Base-by-base conservation (phyloP, 2,329 filamentous ascomycete genomes). In the Penicillium frequentans region DNA sequence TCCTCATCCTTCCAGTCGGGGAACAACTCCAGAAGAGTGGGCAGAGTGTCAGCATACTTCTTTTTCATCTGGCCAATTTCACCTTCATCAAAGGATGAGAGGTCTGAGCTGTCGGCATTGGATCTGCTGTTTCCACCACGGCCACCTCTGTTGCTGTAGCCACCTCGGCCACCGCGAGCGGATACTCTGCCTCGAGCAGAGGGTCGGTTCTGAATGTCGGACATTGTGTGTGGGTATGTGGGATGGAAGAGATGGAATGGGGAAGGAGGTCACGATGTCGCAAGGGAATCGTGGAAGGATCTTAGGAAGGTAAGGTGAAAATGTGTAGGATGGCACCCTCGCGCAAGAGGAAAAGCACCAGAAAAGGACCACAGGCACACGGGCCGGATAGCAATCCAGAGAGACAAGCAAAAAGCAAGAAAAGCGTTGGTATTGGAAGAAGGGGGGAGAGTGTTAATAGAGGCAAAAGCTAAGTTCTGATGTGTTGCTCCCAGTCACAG, bases 1-100 rank as follows among this genome's bases (percentile, higher is more conserved):
- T 98, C 93, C 75, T 93, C 91, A 71, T 96, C 91, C 68, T 92
- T 93, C 95, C 93, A 98, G 77, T 92, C 89, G 58, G 91, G 87
- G 81, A 96, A 97, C 80, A 98, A 88, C 76, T 96, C 93, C 80
- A 91, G 92, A 74, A 99, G 87, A 70, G 88, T 86, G 61, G 82
- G 82, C 68, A 96, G 85, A 79, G 93, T 90, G 70, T 81, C 81
- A 70, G 89, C 85, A 74, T 96, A 95, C 75, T 90, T 87, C 82
- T 91, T 92, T 85, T 96, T 96, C 73, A 98, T 86, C 78, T 96
- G 87, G 72, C 89, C 90, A 65, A 98, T 84, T 77, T 97, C 93
- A 75, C 91, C 90, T 75, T 98, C 93, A 72, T 88, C 86, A 63
- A 89, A 84, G 65, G 84, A 63, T 79, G 81, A 70, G 84, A 80